Evolutionary conservation across 2,329 filamentous ascomycete genomes (phyloP), one percentile per base, ranked within the genome.

Genomic region (Hymenoscyphus scutula): DNA sequence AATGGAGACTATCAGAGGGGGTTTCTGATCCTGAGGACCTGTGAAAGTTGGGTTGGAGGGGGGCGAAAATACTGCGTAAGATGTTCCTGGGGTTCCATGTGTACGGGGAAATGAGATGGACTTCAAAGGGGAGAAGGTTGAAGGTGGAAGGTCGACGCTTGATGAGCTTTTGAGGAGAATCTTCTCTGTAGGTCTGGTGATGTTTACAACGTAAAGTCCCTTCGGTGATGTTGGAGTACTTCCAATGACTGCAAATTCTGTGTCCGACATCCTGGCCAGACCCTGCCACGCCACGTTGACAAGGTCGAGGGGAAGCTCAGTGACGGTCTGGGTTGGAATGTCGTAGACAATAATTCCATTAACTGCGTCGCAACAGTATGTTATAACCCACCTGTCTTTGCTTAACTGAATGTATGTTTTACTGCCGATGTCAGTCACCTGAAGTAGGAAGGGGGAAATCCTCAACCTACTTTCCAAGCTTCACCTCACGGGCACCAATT

Each of bases 1-100:
- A 0, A 79, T 76, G 2, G 72, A 74, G 55, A 84, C 74, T 27
- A 85, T 79, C 1, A 84, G 73, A 0, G 83, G 81, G 1, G 82
- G 82, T 0, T 77, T 75, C 0, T 72, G 71, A 0, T 71, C 75
- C 0, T 70, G 67, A 0, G 78, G 77, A 0, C 74, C 76, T 0
- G 66, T 60, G 64, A 76, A 84, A 2, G 72, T 63, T 0, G 78
- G 77, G 63, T 83, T 85, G 23, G 76, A 74, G 2, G 82, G 83
- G 25, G 78, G 76, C 74, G 78, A 81, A 38, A 81, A 77, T 64
- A 82, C 80, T 6, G 67, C 69, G 48, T 57, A 75, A 69, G 29
- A 60, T 19, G 25, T 32, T 8, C 56, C 29, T 17, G 72, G 51
- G 11, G 27, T 48, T 10, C 69, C 68, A 11, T 65, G 62, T 10